These are phyloP conservation scores for Silene conica DNA, from an alignment of 148 eudicot species.

Conservation along the genomic window DNA sequence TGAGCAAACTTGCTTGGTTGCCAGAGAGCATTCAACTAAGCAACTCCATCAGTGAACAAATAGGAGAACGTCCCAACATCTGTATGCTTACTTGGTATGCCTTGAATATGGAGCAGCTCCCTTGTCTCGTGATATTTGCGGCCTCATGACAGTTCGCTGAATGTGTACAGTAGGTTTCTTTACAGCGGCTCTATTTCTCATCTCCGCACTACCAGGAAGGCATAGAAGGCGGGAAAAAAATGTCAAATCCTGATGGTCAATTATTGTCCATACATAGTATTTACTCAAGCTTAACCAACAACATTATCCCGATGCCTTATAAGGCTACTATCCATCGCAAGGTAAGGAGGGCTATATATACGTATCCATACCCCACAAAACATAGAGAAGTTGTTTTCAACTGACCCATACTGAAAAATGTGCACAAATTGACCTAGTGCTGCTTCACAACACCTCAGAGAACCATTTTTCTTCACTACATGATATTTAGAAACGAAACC, in stretches of 20 bases:
- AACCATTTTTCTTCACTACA: too few species aligned
- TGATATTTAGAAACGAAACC: too few species aligned
- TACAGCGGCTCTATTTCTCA: conserved; percentile 30
- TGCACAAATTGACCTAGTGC: neutral
- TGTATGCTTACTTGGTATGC: conserved; percentile 23
- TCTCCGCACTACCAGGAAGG: conserved; percentile 23
- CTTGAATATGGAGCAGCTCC: conserved; percentile 13
- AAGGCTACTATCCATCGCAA: too few species aligned
- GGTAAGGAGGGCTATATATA: too few species aligned
- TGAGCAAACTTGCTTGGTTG: conserved; percentile 4
- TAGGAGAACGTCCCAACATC: conserved; percentile 4
- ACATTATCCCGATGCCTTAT: too few species aligned
- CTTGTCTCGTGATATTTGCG: conserved; percentile 21
- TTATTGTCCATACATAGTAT: neutral
- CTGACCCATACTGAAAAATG: neutral
- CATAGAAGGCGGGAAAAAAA: neutral
- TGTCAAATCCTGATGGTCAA: neutral
- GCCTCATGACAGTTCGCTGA: conserved; percentile 21
- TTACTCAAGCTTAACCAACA: neutral
- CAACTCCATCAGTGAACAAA: neutral
- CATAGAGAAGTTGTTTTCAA: neutral
- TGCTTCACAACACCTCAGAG: too few species aligned
- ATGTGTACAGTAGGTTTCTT: conserved; percentile 23
- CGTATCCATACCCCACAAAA: neutral
- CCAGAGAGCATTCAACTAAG: neutral